phyloP scores from a whole-genome alignment of 1,284 basidiomycete genomes.

The Microbotryum silenes-acaulis region DNA sequence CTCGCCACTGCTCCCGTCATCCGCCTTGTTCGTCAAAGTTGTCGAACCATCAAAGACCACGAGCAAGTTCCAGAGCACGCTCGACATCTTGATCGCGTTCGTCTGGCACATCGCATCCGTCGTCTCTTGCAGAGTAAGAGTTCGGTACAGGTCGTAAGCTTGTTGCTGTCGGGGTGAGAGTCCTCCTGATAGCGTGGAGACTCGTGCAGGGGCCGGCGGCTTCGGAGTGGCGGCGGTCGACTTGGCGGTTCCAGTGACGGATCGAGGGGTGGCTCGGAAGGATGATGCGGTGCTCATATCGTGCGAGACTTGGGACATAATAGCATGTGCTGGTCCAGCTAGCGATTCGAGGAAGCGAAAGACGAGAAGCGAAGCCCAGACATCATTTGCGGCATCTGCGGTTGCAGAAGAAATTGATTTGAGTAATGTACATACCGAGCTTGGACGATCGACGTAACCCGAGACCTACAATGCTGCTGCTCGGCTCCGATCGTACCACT shows the following conservation, averaged over 20 bases:
- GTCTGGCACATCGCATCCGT: constrained; percentile 5
- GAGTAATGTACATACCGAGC: not conserved
- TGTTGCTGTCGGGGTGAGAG: constrained; percentile 14
- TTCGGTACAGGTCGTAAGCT: constrained; percentile 10
- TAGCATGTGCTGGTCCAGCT: not conserved
- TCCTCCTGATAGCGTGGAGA: too few relatives aligned
- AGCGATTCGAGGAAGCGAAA: constrained; percentile 21
- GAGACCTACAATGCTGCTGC: constrained; percentile 41
- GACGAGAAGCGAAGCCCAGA: constrained; percentile 39
- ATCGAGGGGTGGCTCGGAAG: not conserved
- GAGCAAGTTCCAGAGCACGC: constrained; percentile 18
- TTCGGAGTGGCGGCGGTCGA: not conserved
- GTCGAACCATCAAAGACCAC: not conserved
- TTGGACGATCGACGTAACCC: too few relatives aligned
- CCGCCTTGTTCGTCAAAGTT: too few relatives aligned
- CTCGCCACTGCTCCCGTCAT: too few relatives aligned
- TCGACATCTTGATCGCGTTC: constrained; percentile 9
- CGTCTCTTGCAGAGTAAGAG: not conserved
- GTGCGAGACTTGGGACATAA: not conserved
- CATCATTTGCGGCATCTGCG: constrained; percentile 44
- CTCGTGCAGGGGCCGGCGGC: not conserved
- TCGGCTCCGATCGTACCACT: constrained; percentile 28
- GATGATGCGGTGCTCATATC: not conserved
- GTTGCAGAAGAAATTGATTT: not conserved
- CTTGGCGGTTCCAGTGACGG: not conserved